Conservation (phyloP, 1,284 basidiomycete genomes). For the Trametes pubescens region DNA sequence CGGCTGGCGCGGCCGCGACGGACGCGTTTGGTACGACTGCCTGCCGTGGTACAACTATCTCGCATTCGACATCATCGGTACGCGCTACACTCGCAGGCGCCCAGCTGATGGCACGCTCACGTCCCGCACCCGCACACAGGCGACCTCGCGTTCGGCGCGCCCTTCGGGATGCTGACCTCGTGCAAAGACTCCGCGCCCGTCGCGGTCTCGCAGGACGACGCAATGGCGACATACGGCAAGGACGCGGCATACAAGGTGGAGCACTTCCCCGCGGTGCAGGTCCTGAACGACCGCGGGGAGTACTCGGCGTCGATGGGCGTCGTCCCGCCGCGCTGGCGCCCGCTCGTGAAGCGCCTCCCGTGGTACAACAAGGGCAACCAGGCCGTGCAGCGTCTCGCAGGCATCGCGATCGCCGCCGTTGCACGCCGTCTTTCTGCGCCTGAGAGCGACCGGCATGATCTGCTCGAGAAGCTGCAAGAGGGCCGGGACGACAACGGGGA, state of each 20-base stretch:
- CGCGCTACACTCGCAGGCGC: neutral
- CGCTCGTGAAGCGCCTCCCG: slow-evolving; percentile 67
- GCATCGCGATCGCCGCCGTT: slow-evolving; percentile 86
- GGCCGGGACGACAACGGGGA: slow-evolving; percentile 83
- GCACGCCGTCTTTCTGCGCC: slow-evolving; percentile 73
- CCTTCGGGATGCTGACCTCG: slow-evolving; percentile 89
- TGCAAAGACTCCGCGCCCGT: slow-evolving; percentile 79
- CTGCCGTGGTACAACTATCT: slow-evolving; percentile 84
- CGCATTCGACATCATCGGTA: slow-evolving; percentile 87
- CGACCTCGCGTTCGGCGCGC: slow-evolving; percentile 84
- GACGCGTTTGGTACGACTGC: slow-evolving; percentile 77
- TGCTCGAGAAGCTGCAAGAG: slow-evolving; percentile 81
- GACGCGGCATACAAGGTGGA: slow-evolving; percentile 54
- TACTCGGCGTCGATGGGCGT: slow-evolving; percentile 87
- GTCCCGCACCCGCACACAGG: slow-evolving; percentile 46
- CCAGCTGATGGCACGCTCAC: neutral
- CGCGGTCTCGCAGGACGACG: slow-evolving; percentile 55
- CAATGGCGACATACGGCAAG: slow-evolving; percentile 65
- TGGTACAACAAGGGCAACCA: slow-evolving; percentile 80
- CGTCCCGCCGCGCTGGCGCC: slow-evolving; percentile 77
- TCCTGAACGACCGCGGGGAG: slow-evolving; percentile 91
- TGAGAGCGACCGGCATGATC: slow-evolving; percentile 71
- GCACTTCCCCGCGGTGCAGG: slow-evolving; percentile 83
- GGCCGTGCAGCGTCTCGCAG: slow-evolving; percentile 79
- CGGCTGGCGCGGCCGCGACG: slow-evolving; percentile 67